Conservation (phyloP, 495 filamentous ascomycete species). For the Penicillium paxilli region DNA sequence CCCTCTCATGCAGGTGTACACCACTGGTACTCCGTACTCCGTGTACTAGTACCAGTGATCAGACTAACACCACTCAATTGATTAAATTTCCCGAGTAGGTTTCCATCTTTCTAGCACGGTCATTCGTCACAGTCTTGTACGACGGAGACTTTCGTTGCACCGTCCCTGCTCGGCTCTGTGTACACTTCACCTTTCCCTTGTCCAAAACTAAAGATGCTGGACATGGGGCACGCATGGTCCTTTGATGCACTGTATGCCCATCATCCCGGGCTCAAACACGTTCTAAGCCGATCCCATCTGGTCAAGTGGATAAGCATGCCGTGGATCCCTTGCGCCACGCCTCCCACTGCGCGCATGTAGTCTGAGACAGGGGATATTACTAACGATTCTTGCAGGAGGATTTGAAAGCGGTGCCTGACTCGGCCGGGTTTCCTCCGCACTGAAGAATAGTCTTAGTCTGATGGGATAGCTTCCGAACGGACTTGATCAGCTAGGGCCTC, state of each 20-base stretch:
- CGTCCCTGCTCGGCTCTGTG: not conserved
- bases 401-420: slow-evolving; percentile 1
- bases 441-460: too few relatives aligned
- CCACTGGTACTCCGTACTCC: slow-evolving; percentile 11
- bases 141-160: not conserved
- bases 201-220: not conserved
- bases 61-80: slow-evolving; percentile 9
- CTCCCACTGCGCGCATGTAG: slow-evolving; percentile 1
- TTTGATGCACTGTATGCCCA: not conserved
- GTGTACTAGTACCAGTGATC: not conserved
- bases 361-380: slow-evolving; percentile 5
- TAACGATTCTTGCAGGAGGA: slow-evolving; percentile 1
- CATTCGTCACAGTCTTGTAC: not conserved
- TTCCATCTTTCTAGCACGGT: not conserved
- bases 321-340: slow-evolving; percentile 14
- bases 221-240: not conserved
- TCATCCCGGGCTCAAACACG: not conserved
- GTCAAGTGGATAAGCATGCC: not conserved
- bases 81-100: slow-evolving; percentile 4
- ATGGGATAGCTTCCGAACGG: not conserved
- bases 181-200: not conserved
- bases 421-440: not conserved
- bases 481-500: too few relatives aligned
- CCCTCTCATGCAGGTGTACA: slow-evolving; percentile 5
- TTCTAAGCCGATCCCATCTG: not conserved